Base-by-base conservation (phyloP, 2,329 filamentous ascomycete species). In the Neurospora sp. region DNA sequence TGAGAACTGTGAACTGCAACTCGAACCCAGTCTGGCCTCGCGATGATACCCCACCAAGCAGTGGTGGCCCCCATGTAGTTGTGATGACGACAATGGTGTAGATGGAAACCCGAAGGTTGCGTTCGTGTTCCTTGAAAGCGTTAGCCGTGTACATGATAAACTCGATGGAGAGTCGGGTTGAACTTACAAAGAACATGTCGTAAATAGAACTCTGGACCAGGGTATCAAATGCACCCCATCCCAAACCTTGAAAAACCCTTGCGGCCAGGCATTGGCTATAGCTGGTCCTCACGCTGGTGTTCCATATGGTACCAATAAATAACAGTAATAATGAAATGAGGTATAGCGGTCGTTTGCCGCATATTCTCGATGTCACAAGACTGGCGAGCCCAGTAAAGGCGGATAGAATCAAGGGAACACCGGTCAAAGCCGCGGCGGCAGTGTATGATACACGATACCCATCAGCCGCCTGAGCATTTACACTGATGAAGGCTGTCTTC, bases 201-300 rank as follows among this genome's bases (percentile, higher is more conserved):
- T 86, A 82, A 67, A 89, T 84, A 1, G 83, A 85, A 1, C 81
- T 82, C 39, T 84, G 77, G 38, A 87, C 79, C 46, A 88, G 77
- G 5, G 82, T 83, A 73, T 89, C 87, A 71, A 88, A 86, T 11
- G 83, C 82, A 6, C 86, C 86, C 84, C 87, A 87, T n/a, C 84
- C 86, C 0, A 88, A 69, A 0, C 86, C 86, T 74, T 88, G 85
- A 40, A 88, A 80, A 19, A 86, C 74, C 10, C 87, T 81, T 2
- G 85, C 83, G 0, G 81, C 81, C 81, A 88, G 83, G 74, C 83
- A 84, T 69, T 83, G 79, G 8, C 77, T 78, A 69, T 82, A 84
- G 72, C 77, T 81, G 66, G 76, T 75, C 6, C 75, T 74, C 5
- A 83, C 80, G 19, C 79, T 79, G 71, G 82, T 83, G 72, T 84